Base-by-base conservation (phyloP, 257 asterid genomes). In the Capsicum rhomboideum region DNA sequence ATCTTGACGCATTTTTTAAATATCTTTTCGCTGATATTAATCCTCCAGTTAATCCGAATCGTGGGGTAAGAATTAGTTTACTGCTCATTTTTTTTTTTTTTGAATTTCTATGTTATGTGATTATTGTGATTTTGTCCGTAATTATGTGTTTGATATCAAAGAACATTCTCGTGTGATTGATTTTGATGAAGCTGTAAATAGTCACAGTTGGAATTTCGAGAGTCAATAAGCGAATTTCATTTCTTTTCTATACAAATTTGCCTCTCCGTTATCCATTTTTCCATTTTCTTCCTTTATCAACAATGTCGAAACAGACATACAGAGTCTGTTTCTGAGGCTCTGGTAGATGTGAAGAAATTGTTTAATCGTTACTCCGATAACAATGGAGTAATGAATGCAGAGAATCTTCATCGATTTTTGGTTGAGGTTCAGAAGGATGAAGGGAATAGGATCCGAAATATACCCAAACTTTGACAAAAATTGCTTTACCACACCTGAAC, bases 301-400 rank as follows among this genome's bases (percentile, higher is more conserved):
- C n/a, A 55, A 94, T 90, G 96, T 85, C 37, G 34, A 58, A 21
- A 11, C 96, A 91, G 64, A 87, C 92, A 1, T 94, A 90, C 92
- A 88, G 85, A 49, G 91, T 94, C 13, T 94, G 96, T 87, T 91
- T 91, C 89, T 94, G 97, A 90, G 87, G 94, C 98, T 31, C 97
- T 97, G 74, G 82, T 78, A 16, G 91, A 84, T 44, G 85, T 93
- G 64, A 91, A 85, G 90, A 79, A 59, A 46, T 71, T 93, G 0
- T 93, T 93, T 85, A 69, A 69, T 1, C 37, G 40, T 21, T 91
- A 93, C 68, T 89, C 98, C 6, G 89, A 87, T 75, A n/a, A n/a
- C n/a, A 89, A 86, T 58, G 97, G 94, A 29, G 26, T 86, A 42
- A 93, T 94, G 94, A 83, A 46, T 82, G 87, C 5, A 26, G 93